Percentiles rank a stretch among this genome's conserved stretches.
Conservation (phyloP, 2,329 filamentous ascomycete genomes). For the Eurotiales sp. region DNA sequence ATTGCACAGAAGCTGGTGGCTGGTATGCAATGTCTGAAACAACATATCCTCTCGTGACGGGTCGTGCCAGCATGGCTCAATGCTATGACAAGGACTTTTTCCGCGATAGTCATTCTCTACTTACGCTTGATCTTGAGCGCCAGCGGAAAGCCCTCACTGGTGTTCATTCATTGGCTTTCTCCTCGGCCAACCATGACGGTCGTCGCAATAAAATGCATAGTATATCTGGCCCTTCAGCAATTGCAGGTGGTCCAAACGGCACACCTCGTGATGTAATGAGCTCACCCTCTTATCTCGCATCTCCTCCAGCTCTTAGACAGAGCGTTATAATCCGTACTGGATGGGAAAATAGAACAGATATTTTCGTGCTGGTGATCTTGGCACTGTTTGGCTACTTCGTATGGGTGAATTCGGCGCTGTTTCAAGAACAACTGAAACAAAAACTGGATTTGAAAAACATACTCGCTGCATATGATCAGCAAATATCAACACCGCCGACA, state of each 20-base stretch:
- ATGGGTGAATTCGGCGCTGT: conserved; percentile 40
- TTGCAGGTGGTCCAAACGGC: conserved; percentile 33
- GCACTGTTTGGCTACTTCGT: conserved; percentile 40
- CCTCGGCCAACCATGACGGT: conserved; percentile 19
- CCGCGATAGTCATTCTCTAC: conserved; percentile 33
- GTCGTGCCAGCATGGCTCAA: conserved; percentile 57
- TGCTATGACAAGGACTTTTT: conserved; percentile 54
- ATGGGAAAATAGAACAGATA: conserved; percentile 44
- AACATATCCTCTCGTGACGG: conserved; percentile 79
- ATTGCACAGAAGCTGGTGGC: conserved; percentile 77
- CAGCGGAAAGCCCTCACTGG: conserved; percentile 64
- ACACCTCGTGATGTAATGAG: conserved; percentile 35
- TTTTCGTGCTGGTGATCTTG: conserved; percentile 39
- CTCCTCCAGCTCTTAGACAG: conserved; percentile 37
- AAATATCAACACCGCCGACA: conserved; percentile 35
- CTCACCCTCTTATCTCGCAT: conserved; percentile 33
- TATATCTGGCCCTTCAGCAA: conserved; percentile 38
- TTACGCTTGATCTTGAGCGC: conserved; percentile 41
- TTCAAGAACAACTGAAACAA: conserved; percentile 40
- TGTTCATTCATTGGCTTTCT: conserved; percentile 60
- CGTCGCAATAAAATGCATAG: conserved; percentile 41
- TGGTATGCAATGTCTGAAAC: conserved; percentile 93
- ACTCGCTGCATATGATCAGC: conserved; percentile 36
- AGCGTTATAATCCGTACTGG: conserved; percentile 45
- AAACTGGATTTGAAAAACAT: conserved; percentile 45